Evolutionary conservation across 495 filamentous ascomycete species (phyloP).

Genomic region (Podospora pseudocomata): DNA sequence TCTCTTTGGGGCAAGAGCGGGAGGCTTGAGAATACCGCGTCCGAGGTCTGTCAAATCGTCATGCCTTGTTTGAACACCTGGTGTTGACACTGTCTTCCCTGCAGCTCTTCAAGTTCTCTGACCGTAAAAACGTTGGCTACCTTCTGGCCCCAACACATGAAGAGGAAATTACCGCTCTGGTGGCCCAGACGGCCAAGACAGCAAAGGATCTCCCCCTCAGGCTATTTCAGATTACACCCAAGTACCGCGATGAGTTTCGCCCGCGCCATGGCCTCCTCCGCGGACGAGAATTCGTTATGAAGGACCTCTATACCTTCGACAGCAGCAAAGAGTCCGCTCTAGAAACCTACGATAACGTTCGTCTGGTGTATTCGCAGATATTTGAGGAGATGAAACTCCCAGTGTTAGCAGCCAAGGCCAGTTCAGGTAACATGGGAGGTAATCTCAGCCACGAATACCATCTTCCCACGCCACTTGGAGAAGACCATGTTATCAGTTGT

Average conservation of each 20-base stretch:
- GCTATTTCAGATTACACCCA: constrained; percentile 89
- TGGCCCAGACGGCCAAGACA: constrained; percentile 68
- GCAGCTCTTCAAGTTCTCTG: constrained; percentile 75
- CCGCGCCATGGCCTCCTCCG: constrained; percentile 85
- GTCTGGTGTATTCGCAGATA: constrained; percentile 63
- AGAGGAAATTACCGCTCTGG: constrained; percentile 86
- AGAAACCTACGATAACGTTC: constrained; percentile 71
- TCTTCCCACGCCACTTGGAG: constrained; percentile 72
- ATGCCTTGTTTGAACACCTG: background rate
- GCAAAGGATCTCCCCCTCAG: constrained; percentile 83
- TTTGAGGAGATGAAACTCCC: constrained; percentile 84
- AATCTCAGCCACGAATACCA: constrained; percentile 93
- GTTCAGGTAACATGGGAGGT: constrained; percentile 94
- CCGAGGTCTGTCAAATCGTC: constrained; percentile 38
- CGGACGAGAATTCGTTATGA: constrained; percentile 95
- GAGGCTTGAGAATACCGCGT: constrained; percentile 35
- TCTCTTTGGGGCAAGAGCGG: constrained; percentile 69
- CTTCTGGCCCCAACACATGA: constrained; percentile 92
- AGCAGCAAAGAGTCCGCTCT: constrained; percentile 59
- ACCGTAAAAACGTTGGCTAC: constrained; percentile 70
- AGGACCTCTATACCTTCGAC: constrained; percentile 98
- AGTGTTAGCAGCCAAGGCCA: constrained; percentile 78
- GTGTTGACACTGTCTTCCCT: constrained; percentile 15
- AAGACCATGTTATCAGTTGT: constrained; percentile 81
- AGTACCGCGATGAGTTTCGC: constrained; percentile 88